Conservation (phyloP, 768 basidiomycete genomes). For the Pleurotus giganteus region DNA sequence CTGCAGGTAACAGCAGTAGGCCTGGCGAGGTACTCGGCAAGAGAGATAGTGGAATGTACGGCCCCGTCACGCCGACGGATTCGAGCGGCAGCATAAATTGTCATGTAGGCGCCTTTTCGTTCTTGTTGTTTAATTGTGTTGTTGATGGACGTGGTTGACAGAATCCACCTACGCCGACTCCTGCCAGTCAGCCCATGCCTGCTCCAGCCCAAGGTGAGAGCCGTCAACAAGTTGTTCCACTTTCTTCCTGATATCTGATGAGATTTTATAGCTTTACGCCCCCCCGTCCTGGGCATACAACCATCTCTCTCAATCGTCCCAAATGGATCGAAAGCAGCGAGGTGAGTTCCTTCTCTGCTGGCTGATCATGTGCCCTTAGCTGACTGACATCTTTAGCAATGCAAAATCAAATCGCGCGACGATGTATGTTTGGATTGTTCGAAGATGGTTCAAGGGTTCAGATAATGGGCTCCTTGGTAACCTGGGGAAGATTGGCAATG, state of each 20-base stretch:
- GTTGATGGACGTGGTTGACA: not conserved
- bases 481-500: conserved; percentile 31
- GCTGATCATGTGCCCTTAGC: not conserved
- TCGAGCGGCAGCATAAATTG: conserved; percentile 4
- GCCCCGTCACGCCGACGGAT: conserved; percentile 2
- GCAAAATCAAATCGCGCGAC: conserved; percentile 28
- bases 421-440: conserved; percentile 76
- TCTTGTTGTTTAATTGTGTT: not conserved
- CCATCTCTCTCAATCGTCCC: conserved; percentile 54
- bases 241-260: too few species aligned
- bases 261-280: conserved; percentile 21
- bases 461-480: conserved; percentile 44
- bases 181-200: not conserved
- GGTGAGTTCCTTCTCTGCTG: conserved; percentile 23
- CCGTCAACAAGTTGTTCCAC: too few species aligned
- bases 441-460: conserved; percentile 65
- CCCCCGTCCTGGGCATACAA: conserved; percentile 63
- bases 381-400: not conserved
- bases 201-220: conserved; percentile 8
- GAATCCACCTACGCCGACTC: conserved; percentile 1
- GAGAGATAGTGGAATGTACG: conserved; percentile 4
- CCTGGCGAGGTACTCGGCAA: not conserved
- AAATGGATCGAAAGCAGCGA: conserved; percentile 14
- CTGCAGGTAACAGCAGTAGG: not conserved
- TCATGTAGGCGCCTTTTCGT: not conserved